Conservation (phyloP, 768 basidiomycete species). For the Lactifluus hygrophoroides region DNA sequence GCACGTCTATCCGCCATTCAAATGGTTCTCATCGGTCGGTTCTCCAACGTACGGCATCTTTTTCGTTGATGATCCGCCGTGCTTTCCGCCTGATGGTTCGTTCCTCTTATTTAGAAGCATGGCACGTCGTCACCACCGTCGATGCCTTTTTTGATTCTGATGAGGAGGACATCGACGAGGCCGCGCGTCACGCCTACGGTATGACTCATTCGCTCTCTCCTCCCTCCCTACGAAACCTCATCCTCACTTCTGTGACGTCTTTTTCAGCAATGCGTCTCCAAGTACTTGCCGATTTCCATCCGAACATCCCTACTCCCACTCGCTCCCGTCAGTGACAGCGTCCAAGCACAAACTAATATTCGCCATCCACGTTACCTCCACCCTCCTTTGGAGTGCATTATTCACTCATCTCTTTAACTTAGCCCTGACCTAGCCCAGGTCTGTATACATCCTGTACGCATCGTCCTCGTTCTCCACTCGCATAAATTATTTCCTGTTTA, state of each 20-base stretch:
- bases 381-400: background rate
- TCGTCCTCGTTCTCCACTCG: background rate
- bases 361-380: background rate
- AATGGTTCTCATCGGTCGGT: conserved; percentile 29
- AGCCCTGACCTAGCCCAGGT: background rate
- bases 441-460: background rate
- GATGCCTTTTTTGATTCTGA: conserved; percentile 75
- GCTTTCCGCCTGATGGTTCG: background rate
- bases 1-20: conserved; percentile 29
- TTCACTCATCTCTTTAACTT: background rate
- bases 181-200: conserved; percentile 61
- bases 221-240: background rate
- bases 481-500: conserved; percentile 23
- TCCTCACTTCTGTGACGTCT: background rate
- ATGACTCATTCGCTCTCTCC: conserved; percentile 19
- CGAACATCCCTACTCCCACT: background rate
- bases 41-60: conserved; percentile 50
- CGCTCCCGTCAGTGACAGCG: background rate
- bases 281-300: conserved; percentile 13
- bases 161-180: conserved; percentile 57
- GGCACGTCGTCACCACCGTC: conserved; percentile 54
- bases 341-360: background rate
- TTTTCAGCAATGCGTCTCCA: conserved; percentile 16
- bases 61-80: background rate
- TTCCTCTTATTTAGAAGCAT: conserved; percentile 52